Conservation (phyloP, 306 rosid species). For the Trifolium pratense region DNA sequence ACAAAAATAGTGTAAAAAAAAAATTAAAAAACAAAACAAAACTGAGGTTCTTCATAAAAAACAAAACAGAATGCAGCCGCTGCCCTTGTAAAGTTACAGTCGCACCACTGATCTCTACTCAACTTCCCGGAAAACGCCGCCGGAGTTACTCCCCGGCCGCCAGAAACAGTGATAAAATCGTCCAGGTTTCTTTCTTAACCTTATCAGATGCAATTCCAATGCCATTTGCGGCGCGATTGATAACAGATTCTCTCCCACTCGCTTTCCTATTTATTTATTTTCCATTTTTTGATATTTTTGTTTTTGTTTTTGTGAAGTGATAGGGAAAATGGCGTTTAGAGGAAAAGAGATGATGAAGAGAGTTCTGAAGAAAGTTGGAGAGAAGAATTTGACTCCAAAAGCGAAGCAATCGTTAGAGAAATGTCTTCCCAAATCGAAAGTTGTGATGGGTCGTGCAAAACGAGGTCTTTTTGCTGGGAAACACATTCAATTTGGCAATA, state of each 20-base stretch:
- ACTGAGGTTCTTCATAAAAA: too few relatives aligned
- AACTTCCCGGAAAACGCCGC: not conserved
- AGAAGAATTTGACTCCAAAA: constrained; percentile 64
- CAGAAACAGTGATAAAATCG: not conserved
- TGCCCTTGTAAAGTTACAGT: not conserved
- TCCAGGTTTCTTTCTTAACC: not conserved
- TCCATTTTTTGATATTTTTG: too few relatives aligned
- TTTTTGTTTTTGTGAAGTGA: not conserved
- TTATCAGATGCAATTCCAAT: not conserved
- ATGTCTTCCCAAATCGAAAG: constrained; percentile 65
- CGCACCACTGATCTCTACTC: not conserved
- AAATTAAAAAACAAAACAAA: too few relatives aligned
- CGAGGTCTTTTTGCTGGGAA: constrained; percentile 89
- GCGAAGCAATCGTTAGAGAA: constrained; percentile 70
- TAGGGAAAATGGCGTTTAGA: constrained; percentile 68
- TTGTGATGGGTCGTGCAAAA: constrained; percentile 87
- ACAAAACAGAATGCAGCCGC: not conserved
- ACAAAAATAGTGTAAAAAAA: not conserved
- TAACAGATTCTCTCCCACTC: too few relatives aligned
- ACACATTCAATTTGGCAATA: constrained; percentile 88
- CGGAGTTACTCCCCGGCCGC: not conserved
- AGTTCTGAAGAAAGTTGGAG: constrained; percentile 72
- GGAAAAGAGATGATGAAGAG: constrained; percentile 88
- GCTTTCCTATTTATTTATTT: too few relatives aligned
- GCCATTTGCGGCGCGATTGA: not conserved